These are phyloP conservation scores for Plasmodium blacklocki DNA, from an alignment of 169 alveolate species.

Conservation along the genomic window DNA sequence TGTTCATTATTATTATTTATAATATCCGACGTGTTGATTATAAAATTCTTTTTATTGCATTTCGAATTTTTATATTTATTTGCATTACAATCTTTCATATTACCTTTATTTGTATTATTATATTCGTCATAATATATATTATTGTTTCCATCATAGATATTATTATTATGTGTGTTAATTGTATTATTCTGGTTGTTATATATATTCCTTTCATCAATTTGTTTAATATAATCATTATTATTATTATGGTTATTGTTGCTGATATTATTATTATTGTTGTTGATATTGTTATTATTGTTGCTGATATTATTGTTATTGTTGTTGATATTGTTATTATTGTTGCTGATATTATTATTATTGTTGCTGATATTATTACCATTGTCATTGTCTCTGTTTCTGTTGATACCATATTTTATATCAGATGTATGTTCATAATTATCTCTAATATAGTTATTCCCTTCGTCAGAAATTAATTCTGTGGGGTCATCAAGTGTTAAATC, in stretches of 20 bases:
- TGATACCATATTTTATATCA: no score
- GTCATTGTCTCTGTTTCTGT: background rate
- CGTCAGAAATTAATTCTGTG: background rate
- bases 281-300: background rate
- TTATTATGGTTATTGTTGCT: background rate
- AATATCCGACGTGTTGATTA: background rate
- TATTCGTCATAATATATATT: background rate
- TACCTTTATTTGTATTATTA: background rate
- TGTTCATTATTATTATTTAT: background rate
- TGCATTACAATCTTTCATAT: background rate
- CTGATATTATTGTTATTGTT: background rate
- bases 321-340: background rate
- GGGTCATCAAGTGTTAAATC: background rate
- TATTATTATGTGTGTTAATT: no score
- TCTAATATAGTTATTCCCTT: background rate
- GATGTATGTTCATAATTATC: background rate
- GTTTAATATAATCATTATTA: background rate
- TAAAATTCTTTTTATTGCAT: background rate
- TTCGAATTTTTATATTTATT: background rate
- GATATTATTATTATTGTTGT: background rate
- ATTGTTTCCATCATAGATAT: no score
- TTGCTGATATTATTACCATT: background rate
- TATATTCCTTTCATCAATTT: no score
- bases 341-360: background rate
- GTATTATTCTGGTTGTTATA: no score